phyloP scores from a whole-genome alignment of 495 filamentous ascomycete species.

The Emericellopsis terricola region DNA sequence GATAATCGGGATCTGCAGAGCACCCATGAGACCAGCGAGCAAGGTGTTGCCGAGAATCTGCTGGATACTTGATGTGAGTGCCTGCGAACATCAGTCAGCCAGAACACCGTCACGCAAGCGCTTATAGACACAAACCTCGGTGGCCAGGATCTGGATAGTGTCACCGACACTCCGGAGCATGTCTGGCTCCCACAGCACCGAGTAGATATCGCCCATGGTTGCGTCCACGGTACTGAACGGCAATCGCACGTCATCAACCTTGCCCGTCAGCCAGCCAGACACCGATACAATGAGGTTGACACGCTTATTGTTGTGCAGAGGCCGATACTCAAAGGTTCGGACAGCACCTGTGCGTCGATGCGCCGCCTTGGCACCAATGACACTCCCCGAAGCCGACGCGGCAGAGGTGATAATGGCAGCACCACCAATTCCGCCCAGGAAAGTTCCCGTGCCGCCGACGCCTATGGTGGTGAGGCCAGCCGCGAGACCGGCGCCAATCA shows the following conservation, averaged over 20 bases:
- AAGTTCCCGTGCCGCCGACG: slow-evolving; percentile 71
- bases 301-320: slow-evolving; percentile 92
- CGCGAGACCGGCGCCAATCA: slow-evolving; percentile 88
- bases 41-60: slow-evolving; percentile 88
- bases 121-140: slow-evolving; percentile 43
- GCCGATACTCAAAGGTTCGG: slow-evolving; percentile 89
- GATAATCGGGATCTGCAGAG: slow-evolving; percentile 80
- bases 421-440: slow-evolving; percentile 81
- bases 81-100: slow-evolving; percentile 26
- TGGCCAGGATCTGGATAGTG: slow-evolving; percentile 95
- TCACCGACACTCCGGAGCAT: slow-evolving; percentile 95
- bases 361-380: slow-evolving; percentile 73
- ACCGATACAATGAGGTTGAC: slow-evolving; percentile 93
- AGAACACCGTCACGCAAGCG: slow-evolving; percentile 2
- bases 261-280: slow-evolving; percentile 96
- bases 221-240: slow-evolving; percentile 93
- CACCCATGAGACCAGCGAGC: slow-evolving; percentile 75
- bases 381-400: slow-evolving; percentile 70
- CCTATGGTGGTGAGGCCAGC: slow-evolving; percentile 93
- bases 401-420: slow-evolving; percentile 85
- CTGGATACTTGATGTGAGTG: slow-evolving; percentile 87
- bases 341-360: slow-evolving; percentile 76
- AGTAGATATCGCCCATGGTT: slow-evolving; percentile 97
- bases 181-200: slow-evolving; percentile 93
- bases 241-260: slow-evolving; percentile 86